A percentile compares a stretch with the other conserved stretches of the same genome.
These are phyloP conservation scores for Tuber umbilicatum DNA, from an alignment of 495 filamentous ascomycete species.

Conservation along the genomic window DNA sequence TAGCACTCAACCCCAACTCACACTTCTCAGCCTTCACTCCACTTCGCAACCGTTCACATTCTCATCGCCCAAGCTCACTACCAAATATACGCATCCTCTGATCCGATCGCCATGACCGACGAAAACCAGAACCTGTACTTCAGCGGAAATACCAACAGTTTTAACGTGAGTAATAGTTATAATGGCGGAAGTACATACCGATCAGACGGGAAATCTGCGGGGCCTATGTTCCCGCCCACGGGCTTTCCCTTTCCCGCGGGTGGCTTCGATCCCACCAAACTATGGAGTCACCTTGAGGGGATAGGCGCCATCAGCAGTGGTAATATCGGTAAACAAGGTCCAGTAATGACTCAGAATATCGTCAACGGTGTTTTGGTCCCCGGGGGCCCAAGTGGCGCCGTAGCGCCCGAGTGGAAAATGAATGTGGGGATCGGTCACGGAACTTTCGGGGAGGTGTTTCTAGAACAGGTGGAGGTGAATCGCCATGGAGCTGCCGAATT, in stretches of 20 bases:
- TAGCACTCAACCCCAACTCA: not conserved
- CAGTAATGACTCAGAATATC: not conserved
- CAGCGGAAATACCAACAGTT: not conserved
- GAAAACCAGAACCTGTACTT: not conserved
- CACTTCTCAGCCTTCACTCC: not conserved
- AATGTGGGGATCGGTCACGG: not conserved
- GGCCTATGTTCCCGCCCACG: not conserved
- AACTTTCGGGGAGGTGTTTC: not conserved
- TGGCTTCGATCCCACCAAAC: not conserved
- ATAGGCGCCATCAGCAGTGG: not conserved
- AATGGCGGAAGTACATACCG: not conserved
- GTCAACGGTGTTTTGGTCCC: not conserved
- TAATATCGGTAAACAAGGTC: not conserved
- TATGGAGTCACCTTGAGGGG: not conserved
- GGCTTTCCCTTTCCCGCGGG: not conserved
- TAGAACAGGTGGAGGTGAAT: not conserved
- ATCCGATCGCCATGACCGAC: not conserved
- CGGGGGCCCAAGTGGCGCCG: not conserved
- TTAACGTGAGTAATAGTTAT: not conserved
- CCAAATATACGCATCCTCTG: not conserved
- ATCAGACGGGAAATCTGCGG: not conserved
- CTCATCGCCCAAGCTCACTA: not conserved
- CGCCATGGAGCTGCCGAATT: not conserved
- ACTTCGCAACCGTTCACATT: not conserved
- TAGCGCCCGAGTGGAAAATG: not conserved